These are phyloP conservation scores for Boletellus sp. DNA, from an alignment of 768 basidiomycete species.

Conservation along the genomic window DNA sequence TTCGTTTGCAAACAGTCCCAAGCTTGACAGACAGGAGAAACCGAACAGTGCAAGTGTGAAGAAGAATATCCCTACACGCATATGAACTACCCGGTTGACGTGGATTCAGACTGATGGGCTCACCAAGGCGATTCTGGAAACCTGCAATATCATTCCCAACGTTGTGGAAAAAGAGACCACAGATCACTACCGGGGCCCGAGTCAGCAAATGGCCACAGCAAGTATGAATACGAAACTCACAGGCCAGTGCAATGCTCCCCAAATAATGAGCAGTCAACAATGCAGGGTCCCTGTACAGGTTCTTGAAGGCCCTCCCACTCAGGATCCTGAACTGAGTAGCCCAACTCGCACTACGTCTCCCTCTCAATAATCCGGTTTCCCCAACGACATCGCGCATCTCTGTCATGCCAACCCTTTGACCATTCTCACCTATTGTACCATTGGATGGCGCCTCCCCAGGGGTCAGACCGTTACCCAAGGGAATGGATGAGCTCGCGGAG, in stretches of 20 bases:
- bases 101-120: slow-evolving; percentile 5
- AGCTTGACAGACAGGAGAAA: slow-evolving; percentile 92
- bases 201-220: slow-evolving; percentile 5
- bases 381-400: slow-evolving; percentile 64
- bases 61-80: slow-evolving; percentile 78
- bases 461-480: background rate
- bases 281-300: slow-evolving; percentile 92
- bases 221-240: slow-evolving; percentile 44
- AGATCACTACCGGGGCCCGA: slow-evolving; percentile 60
- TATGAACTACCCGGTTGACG: background rate
- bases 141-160: slow-evolving; percentile 93
- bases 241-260: slow-evolving; percentile 76
- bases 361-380: slow-evolving; percentile 66
- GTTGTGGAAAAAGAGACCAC: slow-evolving; percentile 90
- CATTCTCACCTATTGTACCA: slow-evolving; percentile 21
- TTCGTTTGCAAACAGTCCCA: slow-evolving; percentile 93
- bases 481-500: slow-evolving; percentile 7
- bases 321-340: slow-evolving; percentile 90
- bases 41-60: slow-evolving; percentile 96
- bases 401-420: slow-evolving; percentile 31
- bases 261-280: slow-evolving; percentile 88
- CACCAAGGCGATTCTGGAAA: slow-evolving; percentile 92
- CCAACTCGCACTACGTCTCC: slow-evolving; percentile 79
- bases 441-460: slow-evolving; percentile 18
- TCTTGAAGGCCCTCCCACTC: slow-evolving; percentile 97